These are phyloP conservation scores for Vairimorpha apis DNA, from an alignment of 371 early-diverging fungal species.

Conservation along the genomic window DNA sequence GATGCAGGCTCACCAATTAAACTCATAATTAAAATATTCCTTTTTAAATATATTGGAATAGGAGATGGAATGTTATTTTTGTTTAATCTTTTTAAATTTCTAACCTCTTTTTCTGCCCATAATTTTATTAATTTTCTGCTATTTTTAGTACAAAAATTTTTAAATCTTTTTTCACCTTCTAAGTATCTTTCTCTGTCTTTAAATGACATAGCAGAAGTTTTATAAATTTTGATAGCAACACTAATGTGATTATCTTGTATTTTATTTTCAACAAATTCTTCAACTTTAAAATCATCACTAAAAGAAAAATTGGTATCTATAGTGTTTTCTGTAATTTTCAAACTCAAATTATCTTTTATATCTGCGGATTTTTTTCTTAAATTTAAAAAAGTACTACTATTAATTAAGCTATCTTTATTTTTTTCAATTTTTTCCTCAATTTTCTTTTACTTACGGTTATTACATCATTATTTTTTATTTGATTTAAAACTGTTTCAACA, in stretches of 20 bases:
- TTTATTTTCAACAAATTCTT: too few species aligned
- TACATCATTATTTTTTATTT: not conserved
- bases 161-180: conserved; percentile 86
- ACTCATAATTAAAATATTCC: conserved; percentile 91
- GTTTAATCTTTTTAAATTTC: conserved; percentile 84
- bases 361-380: too few species aligned
- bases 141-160: conserved; percentile 85
- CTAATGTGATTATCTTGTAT: too few species aligned
- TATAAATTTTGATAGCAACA: conserved; percentile 91
- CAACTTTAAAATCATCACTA: too few species aligned
- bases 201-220: conserved; percentile 92
- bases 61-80: conserved; percentile 86
- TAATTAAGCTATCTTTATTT: not conserved
- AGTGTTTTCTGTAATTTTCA: too few species aligned
- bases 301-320: too few species aligned
- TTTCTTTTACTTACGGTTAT: not conserved
- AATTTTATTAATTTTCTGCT: conserved; percentile 96
- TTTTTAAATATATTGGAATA: conserved; percentile 77
- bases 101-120: conserved; percentile 99
- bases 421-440: not conserved
- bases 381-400: too few species aligned
- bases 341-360: too few species aligned
- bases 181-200: conserved; percentile 97
- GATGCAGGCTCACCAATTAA: conserved; percentile 84
- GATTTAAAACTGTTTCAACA: not conserved